Conservation (phyloP, 768 basidiomycete genomes). For the Mycena galopus region DNA sequence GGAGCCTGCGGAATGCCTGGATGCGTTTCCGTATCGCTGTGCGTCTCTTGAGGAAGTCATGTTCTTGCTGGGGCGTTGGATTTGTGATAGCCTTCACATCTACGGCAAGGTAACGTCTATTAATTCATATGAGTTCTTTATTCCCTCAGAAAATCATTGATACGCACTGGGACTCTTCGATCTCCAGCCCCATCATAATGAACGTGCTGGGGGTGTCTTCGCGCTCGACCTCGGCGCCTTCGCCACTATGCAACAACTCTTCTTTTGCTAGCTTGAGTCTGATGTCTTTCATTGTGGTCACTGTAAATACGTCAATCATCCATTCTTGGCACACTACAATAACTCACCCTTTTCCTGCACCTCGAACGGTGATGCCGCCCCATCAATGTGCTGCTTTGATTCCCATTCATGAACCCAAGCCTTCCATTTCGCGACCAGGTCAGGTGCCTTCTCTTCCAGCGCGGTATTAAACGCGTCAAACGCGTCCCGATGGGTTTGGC, state of each 20-base stretch:
- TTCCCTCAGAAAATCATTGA: not conserved
- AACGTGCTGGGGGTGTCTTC: not conserved
- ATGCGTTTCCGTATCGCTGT: too few relatives aligned
- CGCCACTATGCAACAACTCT: not conserved
- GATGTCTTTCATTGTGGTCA: not conserved
- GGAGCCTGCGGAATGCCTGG: not conserved
- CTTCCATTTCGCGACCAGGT: conserved; percentile 1
- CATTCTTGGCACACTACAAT: not conserved
- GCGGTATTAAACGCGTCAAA: not conserved
- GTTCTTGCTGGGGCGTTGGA: too few relatives aligned
- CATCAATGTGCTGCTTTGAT: conserved; percentile 1
- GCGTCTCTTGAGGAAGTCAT: too few relatives aligned
- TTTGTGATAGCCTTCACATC: too few relatives aligned
- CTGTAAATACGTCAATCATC: not conserved
- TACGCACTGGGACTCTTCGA: not conserved
- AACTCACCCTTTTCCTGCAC: not conserved
- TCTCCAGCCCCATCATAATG: conserved; percentile 7
- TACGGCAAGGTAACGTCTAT: too few relatives aligned
- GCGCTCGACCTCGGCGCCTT: not conserved
- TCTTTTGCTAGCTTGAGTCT: not conserved
- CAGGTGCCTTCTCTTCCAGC: not conserved
- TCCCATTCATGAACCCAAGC: conserved; percentile 8
- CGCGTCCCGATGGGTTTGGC: not conserved
- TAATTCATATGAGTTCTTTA: too few relatives aligned
- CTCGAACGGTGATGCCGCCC: not conserved